Evolutionary conservation across 345 rosid genomes (phyloP).

Genomic region (Euphorbia pulcherrima): DNA sequence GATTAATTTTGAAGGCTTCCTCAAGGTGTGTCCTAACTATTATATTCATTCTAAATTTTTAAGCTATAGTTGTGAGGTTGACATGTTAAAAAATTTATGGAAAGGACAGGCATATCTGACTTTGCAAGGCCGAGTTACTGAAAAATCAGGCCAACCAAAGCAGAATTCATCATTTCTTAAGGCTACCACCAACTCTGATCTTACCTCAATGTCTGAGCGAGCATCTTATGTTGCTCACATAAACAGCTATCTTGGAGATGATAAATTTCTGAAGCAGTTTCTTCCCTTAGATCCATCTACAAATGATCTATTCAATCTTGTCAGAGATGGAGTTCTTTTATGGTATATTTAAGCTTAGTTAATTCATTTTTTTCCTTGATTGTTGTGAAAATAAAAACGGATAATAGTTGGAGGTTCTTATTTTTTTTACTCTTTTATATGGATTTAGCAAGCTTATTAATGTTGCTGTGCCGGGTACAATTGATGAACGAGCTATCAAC

Average conservation of each 20-base stretch:
- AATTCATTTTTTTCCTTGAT: slow-evolving; percentile 4
- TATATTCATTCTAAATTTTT: neutral
- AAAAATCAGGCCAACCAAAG: slow-evolving; percentile 57
- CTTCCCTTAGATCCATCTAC: slow-evolving; percentile 79
- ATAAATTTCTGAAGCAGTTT: slow-evolving; percentile 77
- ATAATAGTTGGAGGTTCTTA: slow-evolving; percentile 9
- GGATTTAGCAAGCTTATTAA: slow-evolving; percentile 75
- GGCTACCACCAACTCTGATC: slow-evolving; percentile 60
- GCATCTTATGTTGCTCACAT: slow-evolving; percentile 78
- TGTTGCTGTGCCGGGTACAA: slow-evolving; percentile 85
- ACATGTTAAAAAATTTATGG: slow-evolving; percentile 23
- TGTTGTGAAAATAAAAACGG: slow-evolving; percentile 6
- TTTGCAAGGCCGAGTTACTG: slow-evolving; percentile 57
- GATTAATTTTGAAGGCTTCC: slow-evolving; percentile 73
- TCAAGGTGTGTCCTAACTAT: slow-evolving; percentile 46
- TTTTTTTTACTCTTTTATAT: slow-evolving; percentile 20
- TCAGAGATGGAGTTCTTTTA: slow-evolving; percentile 84
- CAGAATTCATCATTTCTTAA: slow-evolving; percentile 67
- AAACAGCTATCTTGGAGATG: slow-evolving; percentile 84
- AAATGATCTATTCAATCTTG: slow-evolving; percentile 67
- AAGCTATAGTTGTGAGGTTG: slow-evolving; percentile 10
- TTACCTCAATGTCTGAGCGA: slow-evolving; percentile 78
- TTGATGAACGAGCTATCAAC: slow-evolving; percentile 90
- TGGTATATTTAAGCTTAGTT: slow-evolving; percentile 52
- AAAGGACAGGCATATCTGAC: slow-evolving; percentile 56